Evolutionary conservation across 352 stramenopile genomes (phyloP).

Genomic region (Globisporangium abappressorium): DNA sequence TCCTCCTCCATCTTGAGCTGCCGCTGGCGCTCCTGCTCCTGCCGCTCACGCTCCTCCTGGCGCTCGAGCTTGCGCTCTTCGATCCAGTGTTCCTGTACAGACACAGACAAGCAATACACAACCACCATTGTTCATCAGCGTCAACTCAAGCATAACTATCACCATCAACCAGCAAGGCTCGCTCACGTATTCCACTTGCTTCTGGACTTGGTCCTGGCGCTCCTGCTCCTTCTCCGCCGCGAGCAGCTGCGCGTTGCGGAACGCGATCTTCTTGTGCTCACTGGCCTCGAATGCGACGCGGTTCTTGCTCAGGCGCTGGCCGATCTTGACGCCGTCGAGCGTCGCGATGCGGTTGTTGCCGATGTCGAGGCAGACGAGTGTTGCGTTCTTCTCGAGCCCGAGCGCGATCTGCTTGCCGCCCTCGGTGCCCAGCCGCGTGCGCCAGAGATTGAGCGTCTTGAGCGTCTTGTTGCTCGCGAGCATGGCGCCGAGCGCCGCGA

Average conservation of each 20-base stretch:
- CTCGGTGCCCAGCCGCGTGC: constrained; percentile 61
- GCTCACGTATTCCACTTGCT: constrained; percentile 58
- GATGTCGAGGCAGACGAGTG: constrained; percentile 71
- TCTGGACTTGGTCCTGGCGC: constrained; percentile 42
- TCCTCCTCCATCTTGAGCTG: constrained; percentile 60
- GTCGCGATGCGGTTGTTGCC: constrained; percentile 74
- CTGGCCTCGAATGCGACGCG: constrained; percentile 36
- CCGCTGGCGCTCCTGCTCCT: constrained; percentile 54
- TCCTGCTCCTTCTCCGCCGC: constrained; percentile 50
- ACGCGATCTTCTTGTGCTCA: constrained; percentile 37
- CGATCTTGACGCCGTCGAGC: constrained; percentile 46
- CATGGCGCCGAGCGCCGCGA: constrained; percentile 53
- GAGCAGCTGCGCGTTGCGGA: constrained; percentile 45
- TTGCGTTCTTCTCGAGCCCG: constrained; percentile 50
- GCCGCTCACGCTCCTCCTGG: constrained; percentile 36
- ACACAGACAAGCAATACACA: not conserved
- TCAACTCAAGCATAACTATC: not conserved
- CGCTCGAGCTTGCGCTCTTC: constrained; percentile 67
- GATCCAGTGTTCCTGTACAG: constrained; percentile 63
- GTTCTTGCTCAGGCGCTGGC: constrained; percentile 51
- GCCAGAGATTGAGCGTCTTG: constrained; percentile 72
- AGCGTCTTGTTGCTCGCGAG: constrained; percentile 58
- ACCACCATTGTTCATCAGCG: constrained; percentile 9
- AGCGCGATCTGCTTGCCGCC: constrained; percentile 64
- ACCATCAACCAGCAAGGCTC: not conserved